These are phyloP conservation scores for Trichoderma sp. DNA, from an alignment of 2,329 filamentous ascomycete genomes.

Conservation along the genomic window DNA sequence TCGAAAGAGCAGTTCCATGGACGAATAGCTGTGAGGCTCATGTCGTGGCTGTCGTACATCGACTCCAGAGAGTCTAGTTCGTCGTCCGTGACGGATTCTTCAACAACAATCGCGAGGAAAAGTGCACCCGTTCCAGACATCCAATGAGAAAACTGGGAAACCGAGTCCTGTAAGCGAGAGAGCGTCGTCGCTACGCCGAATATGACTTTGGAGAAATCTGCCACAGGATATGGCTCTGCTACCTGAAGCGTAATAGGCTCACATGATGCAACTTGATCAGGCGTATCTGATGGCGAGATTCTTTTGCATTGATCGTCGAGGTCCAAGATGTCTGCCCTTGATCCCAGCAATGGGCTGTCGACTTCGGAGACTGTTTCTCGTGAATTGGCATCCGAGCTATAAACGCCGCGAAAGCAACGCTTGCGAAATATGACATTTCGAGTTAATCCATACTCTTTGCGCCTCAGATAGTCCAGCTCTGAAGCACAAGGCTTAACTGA, in stretches of 20 bases:
- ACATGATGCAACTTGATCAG: conserved; percentile 25
- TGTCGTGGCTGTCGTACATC: conserved; percentile 31
- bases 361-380: conserved; percentile 40
- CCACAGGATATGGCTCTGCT: conserved; percentile 41
- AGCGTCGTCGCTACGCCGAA: conserved; percentile 58
- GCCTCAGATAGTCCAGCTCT: conserved; percentile 33
- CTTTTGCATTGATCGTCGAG: conserved; percentile 30
- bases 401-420: conserved; percentile 43
- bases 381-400: conserved; percentile 32
- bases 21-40: conserved; percentile 36
- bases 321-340: conserved; percentile 31
- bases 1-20: conserved; percentile 36
- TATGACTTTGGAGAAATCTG: conserved; percentile 49
- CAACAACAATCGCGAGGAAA: conserved; percentile 52
- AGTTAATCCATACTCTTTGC: conserved; percentile 36
- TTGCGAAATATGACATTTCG: conserved; percentile 44
- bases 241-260: conserved; percentile 49
- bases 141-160: conserved; percentile 56
- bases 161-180: conserved; percentile 48
- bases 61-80: conserved; percentile 31
- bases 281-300: neutral
- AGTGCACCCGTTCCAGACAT: conserved; percentile 49
- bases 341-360: conserved; percentile 37
- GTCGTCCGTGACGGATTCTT: conserved; percentile 28
- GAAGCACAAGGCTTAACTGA: conserved; percentile 24